Evolutionary conservation across 2,329 filamentous ascomycete genomes (phyloP).

Genomic region (Phaeophleospora eucalypticola): DNA sequence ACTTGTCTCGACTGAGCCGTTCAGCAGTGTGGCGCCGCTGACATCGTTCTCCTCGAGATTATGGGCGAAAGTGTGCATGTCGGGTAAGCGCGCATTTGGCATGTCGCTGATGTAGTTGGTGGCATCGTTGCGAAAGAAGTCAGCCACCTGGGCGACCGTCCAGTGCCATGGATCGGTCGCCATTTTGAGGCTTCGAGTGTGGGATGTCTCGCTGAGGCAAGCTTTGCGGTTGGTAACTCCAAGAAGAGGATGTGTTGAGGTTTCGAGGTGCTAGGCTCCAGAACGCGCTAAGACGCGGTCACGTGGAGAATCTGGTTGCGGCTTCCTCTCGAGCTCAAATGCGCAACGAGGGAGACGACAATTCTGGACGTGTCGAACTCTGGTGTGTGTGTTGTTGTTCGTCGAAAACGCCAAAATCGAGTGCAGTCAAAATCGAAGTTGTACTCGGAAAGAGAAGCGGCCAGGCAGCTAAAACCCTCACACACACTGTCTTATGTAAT

Average conservation of each 20-base stretch:
- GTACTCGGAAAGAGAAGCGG: too few species aligned
- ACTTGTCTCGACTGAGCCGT: slow-evolving; percentile 43
- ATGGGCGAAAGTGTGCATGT: slow-evolving; percentile 50
- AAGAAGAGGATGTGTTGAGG: too few species aligned
- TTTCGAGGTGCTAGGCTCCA: not conserved
- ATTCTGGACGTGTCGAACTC: too few species aligned
- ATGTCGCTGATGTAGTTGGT: slow-evolving; percentile 18
- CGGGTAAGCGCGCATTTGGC: slow-evolving; percentile 45
- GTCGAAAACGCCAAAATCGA: too few species aligned
- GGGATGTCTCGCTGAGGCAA: too few species aligned
- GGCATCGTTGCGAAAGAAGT: slow-evolving; percentile 56
- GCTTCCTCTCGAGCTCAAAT: too few species aligned
- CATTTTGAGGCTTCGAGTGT: slow-evolving; percentile 14
- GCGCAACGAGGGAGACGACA: too few species aligned
- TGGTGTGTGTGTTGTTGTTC: too few species aligned
- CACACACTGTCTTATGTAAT: too few species aligned
- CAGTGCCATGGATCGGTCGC: slow-evolving; percentile 68
- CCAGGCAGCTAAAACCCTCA: too few species aligned
- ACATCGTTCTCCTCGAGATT: slow-evolving; percentile 60
- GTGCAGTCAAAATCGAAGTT: too few species aligned
- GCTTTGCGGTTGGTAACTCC: too few species aligned
- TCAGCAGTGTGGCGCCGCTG: slow-evolving; percentile 61
- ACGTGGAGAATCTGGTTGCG: not conserved
- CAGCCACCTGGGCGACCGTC: slow-evolving; percentile 63
- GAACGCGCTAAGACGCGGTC: not conserved